Evolutionary conservation across 441 rosid genomes (phyloP).

Genomic region (Cnidoscolus chayamansa): DNA sequence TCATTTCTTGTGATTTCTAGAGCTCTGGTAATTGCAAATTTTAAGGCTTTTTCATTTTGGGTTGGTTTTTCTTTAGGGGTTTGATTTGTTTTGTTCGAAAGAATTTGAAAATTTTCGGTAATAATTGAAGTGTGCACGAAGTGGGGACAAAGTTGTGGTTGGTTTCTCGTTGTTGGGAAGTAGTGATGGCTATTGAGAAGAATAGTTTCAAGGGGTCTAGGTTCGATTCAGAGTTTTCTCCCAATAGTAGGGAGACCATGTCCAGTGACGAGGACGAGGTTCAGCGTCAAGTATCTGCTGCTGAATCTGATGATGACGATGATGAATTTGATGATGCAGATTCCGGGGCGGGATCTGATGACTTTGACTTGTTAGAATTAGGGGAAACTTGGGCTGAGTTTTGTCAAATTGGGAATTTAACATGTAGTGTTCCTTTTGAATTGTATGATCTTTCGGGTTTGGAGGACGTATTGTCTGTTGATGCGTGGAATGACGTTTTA

Average conservation of each 20-base stretch:
- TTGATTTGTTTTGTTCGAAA: constrained; percentile 21
- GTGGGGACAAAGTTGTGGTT: not conserved
- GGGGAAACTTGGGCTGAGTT: constrained; percentile 93
- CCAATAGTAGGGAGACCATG: constrained; percentile 66
- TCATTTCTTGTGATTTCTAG: constrained; percentile 11
- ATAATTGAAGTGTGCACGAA: constrained; percentile 5
- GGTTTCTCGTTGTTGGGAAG: constrained; percentile 16
- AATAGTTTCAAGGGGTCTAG: constrained; percentile 69
- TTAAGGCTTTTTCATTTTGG: constrained; percentile 17
- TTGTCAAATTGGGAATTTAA: constrained; percentile 73
- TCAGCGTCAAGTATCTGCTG: constrained; percentile 47
- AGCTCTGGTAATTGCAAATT: constrained; percentile 10
- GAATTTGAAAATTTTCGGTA: not conserved
- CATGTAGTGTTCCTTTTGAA: constrained; percentile 88
- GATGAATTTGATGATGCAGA: constrained; percentile 87
- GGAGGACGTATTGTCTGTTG: constrained; percentile 75
- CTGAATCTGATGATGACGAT: constrained; percentile 74
- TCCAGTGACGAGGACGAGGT: constrained; percentile 72
- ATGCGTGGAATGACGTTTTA: constrained; percentile 89
- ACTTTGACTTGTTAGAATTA: constrained; percentile 90
- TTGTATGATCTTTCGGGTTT: constrained; percentile 74
- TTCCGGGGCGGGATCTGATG: constrained; percentile 98
- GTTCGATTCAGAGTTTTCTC: constrained; percentile 82
- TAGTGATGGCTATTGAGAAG: constrained; percentile 93
- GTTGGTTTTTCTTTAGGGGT: constrained; percentile 41